Conservation (phyloP, 169 alveolate genomes). For the Nephromyces sp. region DNA sequence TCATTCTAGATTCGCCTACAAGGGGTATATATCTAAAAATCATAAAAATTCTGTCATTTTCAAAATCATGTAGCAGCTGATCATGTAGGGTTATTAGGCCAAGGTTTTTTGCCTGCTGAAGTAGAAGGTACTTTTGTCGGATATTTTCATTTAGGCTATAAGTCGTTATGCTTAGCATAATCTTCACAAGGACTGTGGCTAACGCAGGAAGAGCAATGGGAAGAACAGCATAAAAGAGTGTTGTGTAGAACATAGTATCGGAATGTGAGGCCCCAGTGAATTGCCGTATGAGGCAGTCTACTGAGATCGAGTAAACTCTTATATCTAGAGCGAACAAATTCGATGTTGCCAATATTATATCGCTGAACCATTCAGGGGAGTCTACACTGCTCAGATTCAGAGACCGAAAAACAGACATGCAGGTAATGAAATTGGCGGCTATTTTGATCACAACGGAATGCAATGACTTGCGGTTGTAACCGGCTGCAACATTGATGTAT, state of each 20-base stretch:
- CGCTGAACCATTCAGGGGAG: conserved; percentile 43
- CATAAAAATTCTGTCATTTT: conserved; percentile 58
- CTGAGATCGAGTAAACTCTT: conserved; percentile 31
- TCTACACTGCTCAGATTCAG: conserved; percentile 43
- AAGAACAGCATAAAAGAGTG: conserved; percentile 46
- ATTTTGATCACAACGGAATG: conserved; percentile 71
- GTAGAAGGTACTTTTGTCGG: conserved; percentile 30
- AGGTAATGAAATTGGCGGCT: conserved; percentile 57
- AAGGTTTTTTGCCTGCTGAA: conserved; percentile 41
- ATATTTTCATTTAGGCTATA: conserved; percentile 20
- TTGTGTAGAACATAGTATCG: conserved; percentile 59
- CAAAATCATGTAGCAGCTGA: conserved; percentile 44
- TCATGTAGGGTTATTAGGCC: conserved; percentile 40
- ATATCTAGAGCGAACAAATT: neutral
- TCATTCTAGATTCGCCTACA: conserved; percentile 44
- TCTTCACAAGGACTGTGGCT: conserved; percentile 47
- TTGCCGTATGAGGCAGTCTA: conserved; percentile 58
- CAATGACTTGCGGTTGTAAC: conserved; percentile 62
- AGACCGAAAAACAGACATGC: conserved; percentile 56
- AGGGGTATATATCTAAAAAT: conserved; percentile 62
- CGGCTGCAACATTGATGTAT: conserved; percentile 65
- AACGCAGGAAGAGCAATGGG: conserved; percentile 49
- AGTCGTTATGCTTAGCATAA: conserved; percentile 39
- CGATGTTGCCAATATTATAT: conserved; percentile 28
- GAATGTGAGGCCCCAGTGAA: conserved; percentile 44